Percentiles rank a stretch among this genome's conserved stretches.
Conservation (phyloP, 306 rosid species). For the Mimosa pudica region DNA sequence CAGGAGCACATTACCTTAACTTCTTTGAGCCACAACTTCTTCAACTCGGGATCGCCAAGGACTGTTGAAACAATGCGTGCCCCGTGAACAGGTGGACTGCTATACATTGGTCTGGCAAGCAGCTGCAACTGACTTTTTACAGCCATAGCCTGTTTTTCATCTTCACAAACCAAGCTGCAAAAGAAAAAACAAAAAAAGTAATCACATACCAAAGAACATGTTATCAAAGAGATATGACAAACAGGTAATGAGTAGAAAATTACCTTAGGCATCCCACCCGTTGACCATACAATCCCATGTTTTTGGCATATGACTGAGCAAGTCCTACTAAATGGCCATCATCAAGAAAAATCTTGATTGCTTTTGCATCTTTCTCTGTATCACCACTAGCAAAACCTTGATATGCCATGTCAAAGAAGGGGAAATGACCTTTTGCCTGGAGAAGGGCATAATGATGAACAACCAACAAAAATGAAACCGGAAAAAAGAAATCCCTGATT, state of each 20-base stretch:
- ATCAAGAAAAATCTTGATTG: slow-evolving; percentile 84
- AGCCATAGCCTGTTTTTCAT: slow-evolving; percentile 88
- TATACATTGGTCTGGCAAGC: slow-evolving; percentile 95
- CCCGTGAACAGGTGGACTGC: slow-evolving; percentile 96
- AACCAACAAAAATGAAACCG: slow-evolving; percentile 6
- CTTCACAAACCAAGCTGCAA: slow-evolving; percentile 85
- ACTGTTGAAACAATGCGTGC: slow-evolving; percentile 78
- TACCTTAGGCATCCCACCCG: slow-evolving; percentile 97
- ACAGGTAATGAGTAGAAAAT: slow-evolving; percentile 33
- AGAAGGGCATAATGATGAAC: slow-evolving; percentile 34
- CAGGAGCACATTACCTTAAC: slow-evolving; percentile 65
- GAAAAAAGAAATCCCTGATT: slow-evolving; percentile 15
- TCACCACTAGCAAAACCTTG: slow-evolving; percentile 99
- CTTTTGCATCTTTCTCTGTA: slow-evolving; percentile 85
- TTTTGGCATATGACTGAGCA: slow-evolving; percentile 96
- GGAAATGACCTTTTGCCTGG: slow-evolving; percentile 87
- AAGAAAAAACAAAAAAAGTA: not conserved
- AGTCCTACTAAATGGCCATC: slow-evolving; percentile 89
- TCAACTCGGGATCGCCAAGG: slow-evolving; percentile 82
- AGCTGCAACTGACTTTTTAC: slow-evolving; percentile 93
- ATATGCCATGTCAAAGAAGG: slow-evolving; percentile 98
- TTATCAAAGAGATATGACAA: not conserved
- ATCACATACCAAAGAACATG: not conserved
- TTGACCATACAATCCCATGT: slow-evolving; percentile 98
- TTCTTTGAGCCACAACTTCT: slow-evolving; percentile 81